These are phyloP conservation scores for Pseudogymnoascus destructans DNA, from an alignment of 2,329 filamentous ascomycete species.

Conservation along the genomic window DNA sequence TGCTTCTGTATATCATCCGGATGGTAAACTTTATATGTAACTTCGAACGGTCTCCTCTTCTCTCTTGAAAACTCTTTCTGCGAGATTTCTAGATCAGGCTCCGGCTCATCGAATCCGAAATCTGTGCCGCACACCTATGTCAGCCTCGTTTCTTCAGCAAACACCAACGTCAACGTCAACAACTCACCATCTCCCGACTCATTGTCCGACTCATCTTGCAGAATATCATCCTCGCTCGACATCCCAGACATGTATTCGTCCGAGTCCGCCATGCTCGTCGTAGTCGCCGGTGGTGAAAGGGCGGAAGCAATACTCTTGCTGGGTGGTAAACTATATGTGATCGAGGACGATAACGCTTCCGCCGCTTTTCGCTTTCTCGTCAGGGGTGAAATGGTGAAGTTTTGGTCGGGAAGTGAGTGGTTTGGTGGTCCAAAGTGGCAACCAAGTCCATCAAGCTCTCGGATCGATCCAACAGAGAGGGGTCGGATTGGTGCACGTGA, in stretches of 20 bases:
- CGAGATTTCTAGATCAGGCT: conserved; percentile 35
- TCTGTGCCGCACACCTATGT: conserved; percentile 17
- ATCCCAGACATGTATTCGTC: conserved; percentile 82
- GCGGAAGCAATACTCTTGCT: conserved; percentile 28
- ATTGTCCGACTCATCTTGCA: conserved; percentile 68
- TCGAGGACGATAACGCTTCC: conserved; percentile 29
- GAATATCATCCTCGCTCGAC: conserved; percentile 63
- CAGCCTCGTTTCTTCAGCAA: conserved; percentile 1
- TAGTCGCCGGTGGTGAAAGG: conserved; percentile 39
- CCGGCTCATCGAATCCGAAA: conserved; percentile 35
- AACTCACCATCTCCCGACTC: conserved; percentile 29
- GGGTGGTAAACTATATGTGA: conserved; percentile 25
- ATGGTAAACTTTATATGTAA: conserved; percentile 69
- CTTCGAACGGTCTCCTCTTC: conserved; percentile 65
- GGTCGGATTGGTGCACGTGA: conserved; percentile 7
- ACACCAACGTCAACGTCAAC: neutral
- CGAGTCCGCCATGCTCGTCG: conserved; percentile 66
- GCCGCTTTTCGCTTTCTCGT: conserved; percentile 40
- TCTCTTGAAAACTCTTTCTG: conserved; percentile 56
- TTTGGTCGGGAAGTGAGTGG: neutral
- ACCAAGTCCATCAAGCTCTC: conserved; percentile 5
- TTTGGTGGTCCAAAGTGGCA: neutral
- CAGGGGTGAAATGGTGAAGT: conserved; percentile 38
- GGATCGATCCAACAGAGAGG: neutral
- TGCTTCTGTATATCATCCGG: conserved; percentile 72